Evolutionary conservation across 1,139 yeast genomes (phyloP).

Genomic region (Zygosaccharomyces pseudobailii): DNA sequence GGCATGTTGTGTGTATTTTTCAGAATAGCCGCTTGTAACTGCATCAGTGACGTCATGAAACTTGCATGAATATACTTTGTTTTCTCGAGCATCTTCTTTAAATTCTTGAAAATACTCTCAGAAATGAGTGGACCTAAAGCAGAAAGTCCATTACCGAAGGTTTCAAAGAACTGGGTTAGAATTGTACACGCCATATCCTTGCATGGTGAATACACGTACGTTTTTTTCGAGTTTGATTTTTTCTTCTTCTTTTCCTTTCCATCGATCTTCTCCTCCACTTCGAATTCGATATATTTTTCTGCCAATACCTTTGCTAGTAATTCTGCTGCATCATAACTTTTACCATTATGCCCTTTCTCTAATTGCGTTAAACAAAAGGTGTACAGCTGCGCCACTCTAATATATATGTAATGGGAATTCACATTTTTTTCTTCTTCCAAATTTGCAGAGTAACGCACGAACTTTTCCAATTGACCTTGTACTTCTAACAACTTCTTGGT

Average conservation of each 20-base stretch:
- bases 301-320: constrained; percentile 23
- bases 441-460: constrained; percentile 12
- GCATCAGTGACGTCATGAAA: constrained; percentile 23
- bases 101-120: constrained; percentile 29
- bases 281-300: constrained; percentile 25
- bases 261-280: constrained; percentile 6
- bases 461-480: constrained; percentile 13
- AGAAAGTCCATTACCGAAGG: constrained; percentile 32
- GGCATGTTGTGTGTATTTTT: constrained; percentile 15
- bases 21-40: constrained; percentile 24
- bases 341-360: constrained; percentile 18
- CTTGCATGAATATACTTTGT: constrained; percentile 28
- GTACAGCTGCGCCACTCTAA: constrained; percentile 23
- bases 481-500: constrained; percentile 3
- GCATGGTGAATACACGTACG: constrained; percentile 20
- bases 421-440: constrained; percentile 11
- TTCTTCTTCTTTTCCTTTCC: constrained; percentile 19
- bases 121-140: constrained; percentile 33
- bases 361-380: constrained; percentile 17
- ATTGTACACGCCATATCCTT: constrained; percentile 25
- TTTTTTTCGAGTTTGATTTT: constrained; percentile 16
- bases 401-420: constrained; percentile 22
- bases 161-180: constrained; percentile 29
- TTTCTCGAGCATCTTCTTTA: constrained; percentile 33
- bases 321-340: constrained; percentile 28